A percentile compares a stretch with the other conserved stretches of the same genome.
Conservation (phyloP, 176 grass and related monocot genomes). For the Triticum turgidum region DNA sequence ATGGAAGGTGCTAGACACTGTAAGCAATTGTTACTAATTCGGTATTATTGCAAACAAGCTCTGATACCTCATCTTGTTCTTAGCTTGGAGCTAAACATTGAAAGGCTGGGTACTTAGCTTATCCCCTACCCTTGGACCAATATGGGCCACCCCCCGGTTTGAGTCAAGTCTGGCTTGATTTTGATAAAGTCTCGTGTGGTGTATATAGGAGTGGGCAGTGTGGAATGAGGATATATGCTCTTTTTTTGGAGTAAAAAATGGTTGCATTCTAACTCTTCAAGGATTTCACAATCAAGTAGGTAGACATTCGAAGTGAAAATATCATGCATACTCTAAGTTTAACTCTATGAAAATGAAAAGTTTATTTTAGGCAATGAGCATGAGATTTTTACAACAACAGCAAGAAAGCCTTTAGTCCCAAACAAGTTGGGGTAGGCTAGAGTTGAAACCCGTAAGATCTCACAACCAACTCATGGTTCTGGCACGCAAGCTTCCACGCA, state of each 20-base stretch:
- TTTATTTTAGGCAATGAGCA: neutral
- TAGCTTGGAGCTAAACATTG: conserved; percentile 6
- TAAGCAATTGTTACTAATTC: neutral
- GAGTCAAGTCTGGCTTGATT: neutral
- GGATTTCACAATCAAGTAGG: neutral
- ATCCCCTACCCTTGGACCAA: neutral
- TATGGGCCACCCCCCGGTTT: neutral
- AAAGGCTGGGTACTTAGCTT: neutral
- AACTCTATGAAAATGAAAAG: conserved; percentile 15
- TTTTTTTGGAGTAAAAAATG: neutral
- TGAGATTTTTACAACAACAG: neutral
- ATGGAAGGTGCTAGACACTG: neutral
- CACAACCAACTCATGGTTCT: too few relatives aligned
- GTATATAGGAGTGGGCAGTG: neutral
- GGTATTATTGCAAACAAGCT: neutral
- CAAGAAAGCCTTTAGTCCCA: too few relatives aligned
- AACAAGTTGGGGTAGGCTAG: too few relatives aligned
- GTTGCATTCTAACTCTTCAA: neutral
- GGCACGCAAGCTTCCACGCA: too few relatives aligned
- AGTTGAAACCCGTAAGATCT: too few relatives aligned
- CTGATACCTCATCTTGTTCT: conserved; percentile 7
- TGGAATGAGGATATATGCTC: neutral
- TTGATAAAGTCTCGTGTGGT: neutral
- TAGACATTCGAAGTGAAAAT: conserved; percentile 1
- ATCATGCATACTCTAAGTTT: neutral